Conservation (phyloP, 108 stramenopile species). For the Nitzschia sp. region DNA sequence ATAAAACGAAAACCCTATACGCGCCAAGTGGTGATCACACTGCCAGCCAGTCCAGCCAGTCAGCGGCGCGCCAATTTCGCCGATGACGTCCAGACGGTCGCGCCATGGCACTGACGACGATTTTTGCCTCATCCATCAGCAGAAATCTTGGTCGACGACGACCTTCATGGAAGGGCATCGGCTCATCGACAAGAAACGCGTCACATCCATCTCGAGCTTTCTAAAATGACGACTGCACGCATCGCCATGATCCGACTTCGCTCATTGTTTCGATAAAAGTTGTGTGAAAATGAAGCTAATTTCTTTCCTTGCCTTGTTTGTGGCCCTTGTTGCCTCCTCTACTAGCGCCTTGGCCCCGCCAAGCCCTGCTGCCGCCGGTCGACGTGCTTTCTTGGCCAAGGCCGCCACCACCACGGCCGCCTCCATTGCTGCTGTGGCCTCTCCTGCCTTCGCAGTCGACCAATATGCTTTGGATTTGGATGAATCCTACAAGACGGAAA, state of each 20-base stretch:
- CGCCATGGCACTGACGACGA: too few species aligned
- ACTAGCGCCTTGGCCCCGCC: conserved; percentile 4
- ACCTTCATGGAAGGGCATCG: too few species aligned
- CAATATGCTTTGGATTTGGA: conserved; percentile 9
- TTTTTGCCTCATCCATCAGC: too few species aligned
- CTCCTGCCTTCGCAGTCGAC: conserved; percentile 1
- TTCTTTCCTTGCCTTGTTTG: not conserved
- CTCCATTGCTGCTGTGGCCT: not conserved
- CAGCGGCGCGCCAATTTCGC: too few species aligned
- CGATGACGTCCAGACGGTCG: too few species aligned
- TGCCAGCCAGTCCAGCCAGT: too few species aligned
- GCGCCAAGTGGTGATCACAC: too few species aligned
- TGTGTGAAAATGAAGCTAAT: not conserved
- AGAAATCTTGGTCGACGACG: too few species aligned
- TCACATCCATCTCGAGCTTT: not conserved
- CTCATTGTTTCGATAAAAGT: not conserved
- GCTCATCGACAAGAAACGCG: not conserved
- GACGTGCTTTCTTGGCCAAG: conserved; percentile 19
- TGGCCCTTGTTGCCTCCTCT: not conserved
- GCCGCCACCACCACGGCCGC: conserved; percentile 19
- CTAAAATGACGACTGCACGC: too few species aligned
- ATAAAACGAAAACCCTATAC: too few species aligned
- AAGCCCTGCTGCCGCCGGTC: not conserved
- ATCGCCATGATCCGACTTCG: not conserved
- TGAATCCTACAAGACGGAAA: not conserved